A percentile compares a stretch with the other conserved stretches of the same genome.
Evolutionary conservation across 805 yeast species (phyloP).

Genomic region (Komagataella pseudopastoris): DNA sequence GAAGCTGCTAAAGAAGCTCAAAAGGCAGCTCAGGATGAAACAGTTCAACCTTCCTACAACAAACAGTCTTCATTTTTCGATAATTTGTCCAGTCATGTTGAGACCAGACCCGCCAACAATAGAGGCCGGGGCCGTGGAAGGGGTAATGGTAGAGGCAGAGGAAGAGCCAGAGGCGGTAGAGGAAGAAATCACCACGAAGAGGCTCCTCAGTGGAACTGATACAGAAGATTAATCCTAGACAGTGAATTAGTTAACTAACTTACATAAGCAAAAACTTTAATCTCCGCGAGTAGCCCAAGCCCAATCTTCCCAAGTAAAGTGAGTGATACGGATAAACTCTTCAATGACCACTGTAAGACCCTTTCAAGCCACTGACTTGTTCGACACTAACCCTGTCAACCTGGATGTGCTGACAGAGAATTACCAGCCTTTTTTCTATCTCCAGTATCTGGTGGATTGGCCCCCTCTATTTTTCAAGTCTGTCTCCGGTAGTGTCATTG

Average conservation of each 20-base stretch:
- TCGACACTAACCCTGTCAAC: slow-evolving; percentile 61
- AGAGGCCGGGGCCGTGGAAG: slow-evolving; percentile 27
- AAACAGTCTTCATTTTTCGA: slow-evolving; percentile 84
- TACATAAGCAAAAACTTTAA: not conserved
- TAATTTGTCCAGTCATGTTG: slow-evolving; percentile 59
- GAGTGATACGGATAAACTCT: not conserved
- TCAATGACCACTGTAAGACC: slow-evolving; percentile 81
- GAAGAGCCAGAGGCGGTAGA: slow-evolving; percentile 21
- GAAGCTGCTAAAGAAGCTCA: slow-evolving; percentile 19
- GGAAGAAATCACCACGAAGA: slow-evolving; percentile 11
- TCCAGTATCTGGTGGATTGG: slow-evolving; percentile 75
- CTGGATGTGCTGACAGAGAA: slow-evolving; percentile 87
- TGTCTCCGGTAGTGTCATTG: slow-evolving; percentile 9
- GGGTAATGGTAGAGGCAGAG: slow-evolving; percentile 22
- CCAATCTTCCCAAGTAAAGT: not conserved
- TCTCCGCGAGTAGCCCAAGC: not conserved
- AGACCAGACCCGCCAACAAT: slow-evolving; percentile 18
- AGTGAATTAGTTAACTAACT: not conserved
- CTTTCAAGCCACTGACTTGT: slow-evolving; percentile 75
- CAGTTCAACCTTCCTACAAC: slow-evolving; percentile 31
- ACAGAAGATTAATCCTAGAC: not conserved
- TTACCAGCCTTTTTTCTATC: slow-evolving; percentile 72
- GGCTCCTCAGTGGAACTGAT: not conserved
- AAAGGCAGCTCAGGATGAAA: slow-evolving; percentile 15
- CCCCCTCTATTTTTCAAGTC: slow-evolving; percentile 83